Conservation (phyloP, 257 asterid species). For the Striga asiatica region DNA sequence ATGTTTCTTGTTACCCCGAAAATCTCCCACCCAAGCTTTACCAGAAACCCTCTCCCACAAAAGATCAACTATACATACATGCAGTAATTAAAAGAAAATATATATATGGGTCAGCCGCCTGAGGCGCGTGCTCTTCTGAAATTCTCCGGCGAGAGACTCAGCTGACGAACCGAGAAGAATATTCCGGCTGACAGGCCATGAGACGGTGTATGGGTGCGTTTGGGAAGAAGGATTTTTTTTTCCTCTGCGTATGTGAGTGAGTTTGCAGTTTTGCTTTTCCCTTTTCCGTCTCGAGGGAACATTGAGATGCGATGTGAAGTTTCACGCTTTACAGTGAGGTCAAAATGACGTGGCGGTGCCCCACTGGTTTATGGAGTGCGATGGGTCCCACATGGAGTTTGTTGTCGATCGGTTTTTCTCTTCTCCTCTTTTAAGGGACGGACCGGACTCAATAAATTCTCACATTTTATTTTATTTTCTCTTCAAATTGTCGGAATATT, state of each 20-base stretch:
- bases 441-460: no score
- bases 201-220: neutral
- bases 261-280: neutral
- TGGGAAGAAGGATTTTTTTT: neutral
- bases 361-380: constrained; percentile 13
- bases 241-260: neutral
- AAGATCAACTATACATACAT: neutral
- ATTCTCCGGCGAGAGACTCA: neutral
- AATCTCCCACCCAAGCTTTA: constrained; percentile 21
- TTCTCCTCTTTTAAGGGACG: no score
- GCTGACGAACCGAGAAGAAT: neutral
- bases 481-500: no score
- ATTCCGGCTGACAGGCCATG: neutral
- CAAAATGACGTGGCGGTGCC: constrained; percentile 24
- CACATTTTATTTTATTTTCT: no score
- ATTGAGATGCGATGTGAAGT: constrained; percentile 30
- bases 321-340: constrained; percentile 49
- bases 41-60: constrained; percentile 19
- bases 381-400: constrained; percentile 17
- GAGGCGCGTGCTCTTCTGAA: neutral
- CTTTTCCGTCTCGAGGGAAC: constrained; percentile 1
- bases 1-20: constrained; percentile 18
- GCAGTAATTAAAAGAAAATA: neutral
- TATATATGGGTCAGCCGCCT: no score
- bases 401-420: no score